Percentiles rank a stretch among this genome's conserved stretches.
phyloP scores from a whole-genome alignment of 306 rosid genomes.

The Gastrolobium bilobum region DNA sequence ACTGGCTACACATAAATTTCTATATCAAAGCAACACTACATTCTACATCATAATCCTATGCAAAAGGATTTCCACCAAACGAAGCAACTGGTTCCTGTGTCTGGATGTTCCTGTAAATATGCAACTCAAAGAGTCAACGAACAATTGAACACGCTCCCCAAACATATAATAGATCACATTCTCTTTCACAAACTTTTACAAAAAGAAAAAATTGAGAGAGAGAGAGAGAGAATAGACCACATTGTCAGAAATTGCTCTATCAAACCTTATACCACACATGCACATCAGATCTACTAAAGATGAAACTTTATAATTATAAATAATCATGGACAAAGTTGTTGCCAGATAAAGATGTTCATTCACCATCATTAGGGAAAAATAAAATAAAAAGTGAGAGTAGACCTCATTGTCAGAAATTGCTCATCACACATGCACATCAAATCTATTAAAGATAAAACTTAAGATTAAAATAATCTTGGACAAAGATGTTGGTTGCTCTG shows the following conservation, averaged over 20 bases:
- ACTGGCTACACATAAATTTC: constrained; percentile 39
- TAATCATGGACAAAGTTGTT: not conserved
- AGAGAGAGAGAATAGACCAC: not conserved
- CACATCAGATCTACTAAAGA: constrained; percentile 1
- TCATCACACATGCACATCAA: constrained; percentile 16
- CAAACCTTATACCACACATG: constrained; percentile 15
- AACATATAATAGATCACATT: constrained; percentile 9
- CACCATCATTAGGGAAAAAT: too few species aligned
- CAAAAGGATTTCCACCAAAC: constrained; percentile 88
- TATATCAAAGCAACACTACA: constrained; percentile 13
- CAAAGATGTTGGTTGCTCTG: not conserved
- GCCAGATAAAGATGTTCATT: too few species aligned
- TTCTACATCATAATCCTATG: constrained; percentile 57
- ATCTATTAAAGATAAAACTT: not conserved
- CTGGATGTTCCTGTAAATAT: constrained; percentile 69
- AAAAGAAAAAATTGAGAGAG: not conserved
- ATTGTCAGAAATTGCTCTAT: not conserved
- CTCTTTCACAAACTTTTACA: not conserved
- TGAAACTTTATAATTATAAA: not conserved
- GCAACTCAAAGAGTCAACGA: constrained; percentile 39
- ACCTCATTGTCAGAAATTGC: not conserved
- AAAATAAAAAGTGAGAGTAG: not conserved
- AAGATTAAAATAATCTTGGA: not conserved
- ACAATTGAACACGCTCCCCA: constrained; percentile 5
- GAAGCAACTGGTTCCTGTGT: constrained; percentile 75